phyloP scores from a whole-genome alignment of 2,329 filamentous ascomycete genomes.

The Aureobasidium namibiae region DNA sequence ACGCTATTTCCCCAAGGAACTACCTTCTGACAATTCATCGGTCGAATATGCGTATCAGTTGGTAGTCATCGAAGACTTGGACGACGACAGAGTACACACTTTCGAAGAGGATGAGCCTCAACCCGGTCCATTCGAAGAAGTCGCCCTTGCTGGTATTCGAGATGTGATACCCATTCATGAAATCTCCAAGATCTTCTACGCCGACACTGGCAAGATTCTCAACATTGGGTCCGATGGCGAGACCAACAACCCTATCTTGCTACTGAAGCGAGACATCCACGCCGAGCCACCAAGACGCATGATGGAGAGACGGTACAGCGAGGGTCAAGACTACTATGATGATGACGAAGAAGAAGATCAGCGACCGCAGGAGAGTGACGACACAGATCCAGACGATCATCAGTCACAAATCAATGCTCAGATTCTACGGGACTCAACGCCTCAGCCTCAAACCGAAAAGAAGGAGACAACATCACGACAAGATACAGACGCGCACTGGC shows the following conservation, averaged over 20 bases:
- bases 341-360: slow-evolving; percentile 26
- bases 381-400: slow-evolving; percentile 23
- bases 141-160: slow-evolving; percentile 54
- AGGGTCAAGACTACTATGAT: slow-evolving; percentile 31
- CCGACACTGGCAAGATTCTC: slow-evolving; percentile 79
- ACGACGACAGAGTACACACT: slow-evolving; percentile 61
- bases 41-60: slow-evolving; percentile 74
- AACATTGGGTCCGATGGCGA: slow-evolving; percentile 67
- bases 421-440: slow-evolving; percentile 34
- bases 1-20: slow-evolving; percentile 17
- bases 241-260: slow-evolving; percentile 62
- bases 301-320: slow-evolving; percentile 32
- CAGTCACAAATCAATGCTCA: slow-evolving; percentile 40
- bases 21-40: slow-evolving; percentile 36
- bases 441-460: slow-evolving; percentile 12
- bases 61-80: slow-evolving; percentile 72
- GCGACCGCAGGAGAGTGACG: neutral
- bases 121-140: slow-evolving; percentile 52
- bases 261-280: slow-evolving; percentile 63
- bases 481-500: slow-evolving; percentile 34
- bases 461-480: neutral
- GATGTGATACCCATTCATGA: slow-evolving; percentile 63
- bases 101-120: slow-evolving; percentile 53
- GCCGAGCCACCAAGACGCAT: slow-evolving; percentile 54
- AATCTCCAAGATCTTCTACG: slow-evolving; percentile 87